Evolutionary conservation across 2,329 filamentous ascomycete species (phyloP), one percentile per base, ranked within the genome.

Genomic region (Metarhizium anisopliae): DNA sequence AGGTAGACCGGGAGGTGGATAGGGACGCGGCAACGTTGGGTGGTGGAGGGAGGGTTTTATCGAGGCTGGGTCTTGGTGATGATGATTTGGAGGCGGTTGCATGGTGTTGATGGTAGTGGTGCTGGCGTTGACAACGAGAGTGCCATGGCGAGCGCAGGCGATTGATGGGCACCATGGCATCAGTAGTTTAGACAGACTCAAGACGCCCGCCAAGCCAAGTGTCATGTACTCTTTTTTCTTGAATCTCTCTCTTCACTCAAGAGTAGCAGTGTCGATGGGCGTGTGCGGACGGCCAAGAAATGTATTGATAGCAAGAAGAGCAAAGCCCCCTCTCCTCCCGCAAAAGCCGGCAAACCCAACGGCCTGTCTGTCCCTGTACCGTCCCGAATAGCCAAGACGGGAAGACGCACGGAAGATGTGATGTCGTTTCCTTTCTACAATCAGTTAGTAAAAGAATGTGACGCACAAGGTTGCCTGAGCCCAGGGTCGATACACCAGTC

Each of bases 21-120:
- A 58, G 13, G 61, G 61, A 6, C 59, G 59, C 40, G 61, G 62
- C 14, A 61, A 60, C n/a, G 60, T 52, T 45, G n/a, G 58, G 56
- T 58, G 66, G 67, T n/a, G 25, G 7, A 5, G 45, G 25, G 20
- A 49, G 45, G 6, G 4, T 36, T 16, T 51, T 51, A 40, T 63
- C 56, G 16, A 61, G 55, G 20, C 30, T 38, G 7, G 30, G 32
- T 51, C 6, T 11, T 18, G 30, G 29, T 20, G 52, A 40, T 20
- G 52, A 40, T 49, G 45, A 29, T 49, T 45, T 45, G n/a, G 45
- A 49, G 20, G 20, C 18, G 20, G 45, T 29, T 51, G 30, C 16
- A 8, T 38, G 50, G 50, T 38, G 30, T 25, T 25, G 25, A 25
- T 25, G 25, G 25, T 25, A 3, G 25, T 25, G 25, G 25, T 25